phyloP scores from a whole-genome alignment of 345 rosid species.

The Conringia planisiliqua region DNA sequence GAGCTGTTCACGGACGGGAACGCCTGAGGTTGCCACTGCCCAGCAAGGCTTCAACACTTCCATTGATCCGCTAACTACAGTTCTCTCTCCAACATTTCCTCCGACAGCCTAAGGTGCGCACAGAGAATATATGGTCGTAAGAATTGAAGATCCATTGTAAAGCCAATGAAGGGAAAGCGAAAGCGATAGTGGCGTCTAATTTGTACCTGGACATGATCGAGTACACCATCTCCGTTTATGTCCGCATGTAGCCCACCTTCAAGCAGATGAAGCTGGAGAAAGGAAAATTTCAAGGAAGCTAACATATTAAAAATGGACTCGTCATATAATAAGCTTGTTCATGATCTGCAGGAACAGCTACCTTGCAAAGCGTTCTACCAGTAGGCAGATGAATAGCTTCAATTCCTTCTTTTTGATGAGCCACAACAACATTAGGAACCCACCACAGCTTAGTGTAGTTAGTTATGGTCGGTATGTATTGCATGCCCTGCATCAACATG shows the following conservation, averaged over 20 bases:
- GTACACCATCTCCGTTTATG: slow-evolving; percentile 98
- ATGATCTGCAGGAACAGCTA: slow-evolving; percentile 22
- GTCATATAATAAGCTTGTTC: not conserved
- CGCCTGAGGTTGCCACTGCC: slow-evolving; percentile 99
- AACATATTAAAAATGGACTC: not conserved
- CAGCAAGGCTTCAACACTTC: slow-evolving; percentile 82
- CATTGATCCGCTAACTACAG: slow-evolving; percentile 77
- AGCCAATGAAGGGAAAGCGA: not conserved
- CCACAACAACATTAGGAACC: slow-evolving; percentile 98
- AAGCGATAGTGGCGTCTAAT: not conserved
- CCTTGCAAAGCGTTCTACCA: slow-evolving; percentile 95
- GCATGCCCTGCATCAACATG: slow-evolving; percentile 52
- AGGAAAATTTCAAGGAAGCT: slow-evolving; percentile 1
- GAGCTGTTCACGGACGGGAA: slow-evolving; percentile 91
- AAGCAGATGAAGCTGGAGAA: slow-evolving; percentile 78
- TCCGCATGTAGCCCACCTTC: slow-evolving; percentile 99
- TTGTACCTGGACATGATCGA: slow-evolving; percentile 95
- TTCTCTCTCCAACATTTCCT: slow-evolving; percentile 80
- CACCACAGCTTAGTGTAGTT: slow-evolving; percentile 96
- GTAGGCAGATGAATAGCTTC: slow-evolving; percentile 95
- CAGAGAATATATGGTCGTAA: slow-evolving; percentile 9
- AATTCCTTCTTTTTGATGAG: slow-evolving; percentile 96
- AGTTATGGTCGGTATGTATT: slow-evolving; percentile 86
- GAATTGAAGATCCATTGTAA: not conserved
- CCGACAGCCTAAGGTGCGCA: slow-evolving; percentile 76